phyloP scores from a whole-genome alignment of 148 eudicot genomes.

The Vaccinium darrowii region DNA sequence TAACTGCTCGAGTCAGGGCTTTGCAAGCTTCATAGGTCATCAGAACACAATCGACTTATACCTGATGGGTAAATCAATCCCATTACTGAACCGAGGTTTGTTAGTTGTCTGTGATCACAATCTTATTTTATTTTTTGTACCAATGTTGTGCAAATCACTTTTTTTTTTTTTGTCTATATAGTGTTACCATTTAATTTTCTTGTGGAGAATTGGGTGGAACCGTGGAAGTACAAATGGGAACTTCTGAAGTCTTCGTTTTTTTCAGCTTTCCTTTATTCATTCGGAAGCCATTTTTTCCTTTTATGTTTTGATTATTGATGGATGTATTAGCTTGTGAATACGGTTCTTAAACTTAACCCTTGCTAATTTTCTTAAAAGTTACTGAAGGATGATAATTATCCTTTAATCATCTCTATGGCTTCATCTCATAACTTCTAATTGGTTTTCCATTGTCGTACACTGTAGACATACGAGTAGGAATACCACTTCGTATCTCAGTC shows the following conservation, averaged over 20 bases:
- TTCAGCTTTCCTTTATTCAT: background rate
- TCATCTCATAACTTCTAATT: too few relatives aligned
- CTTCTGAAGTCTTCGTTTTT: background rate
- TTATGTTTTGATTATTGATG: background rate
- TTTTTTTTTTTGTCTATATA: background rate
- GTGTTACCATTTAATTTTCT: background rate
- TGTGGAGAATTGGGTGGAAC: background rate
- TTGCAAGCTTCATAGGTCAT: conserved; percentile 55
- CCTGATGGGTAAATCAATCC: too few relatives aligned
- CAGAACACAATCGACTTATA: background rate
- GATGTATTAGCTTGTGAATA: background rate
- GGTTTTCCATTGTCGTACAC: background rate
- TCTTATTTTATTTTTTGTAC: background rate
- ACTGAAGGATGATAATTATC: background rate
- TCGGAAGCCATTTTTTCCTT: background rate
- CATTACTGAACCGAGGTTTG: background rate
- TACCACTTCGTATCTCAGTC: background rate
- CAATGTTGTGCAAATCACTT: background rate
- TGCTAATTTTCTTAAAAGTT: background rate
- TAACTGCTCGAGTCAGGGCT: conserved; percentile 73
- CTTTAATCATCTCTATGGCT: background rate
- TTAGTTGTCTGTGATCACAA: background rate
- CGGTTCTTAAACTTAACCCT: background rate
- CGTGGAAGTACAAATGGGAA: background rate
- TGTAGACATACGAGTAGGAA: background rate